A percentile compares a stretch with the other conserved stretches of the same genome.
phyloP scores from a whole-genome alignment of 768 basidiomycete species.

The Coprinopsis strossmayeri region DNA sequence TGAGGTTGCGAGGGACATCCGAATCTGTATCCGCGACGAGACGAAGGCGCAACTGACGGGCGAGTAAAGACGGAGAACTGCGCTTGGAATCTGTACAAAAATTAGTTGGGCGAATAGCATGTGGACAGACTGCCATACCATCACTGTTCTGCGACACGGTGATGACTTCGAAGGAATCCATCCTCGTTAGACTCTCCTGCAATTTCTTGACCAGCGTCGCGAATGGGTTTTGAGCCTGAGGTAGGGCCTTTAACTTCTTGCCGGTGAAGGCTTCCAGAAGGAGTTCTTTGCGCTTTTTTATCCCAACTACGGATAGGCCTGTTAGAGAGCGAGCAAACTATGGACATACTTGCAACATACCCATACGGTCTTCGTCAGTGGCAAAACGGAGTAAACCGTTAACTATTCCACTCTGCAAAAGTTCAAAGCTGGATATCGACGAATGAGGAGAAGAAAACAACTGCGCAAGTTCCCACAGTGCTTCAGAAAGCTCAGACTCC shows the following conservation, averaged over 20 bases:
- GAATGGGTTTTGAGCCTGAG: slow-evolving; percentile 50
- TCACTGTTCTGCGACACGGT: slow-evolving; percentile 81
- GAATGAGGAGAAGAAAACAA: slow-evolving; percentile 71
- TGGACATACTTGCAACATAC: too few relatives aligned
- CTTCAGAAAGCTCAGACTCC: slow-evolving; percentile 58
- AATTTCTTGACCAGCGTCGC: slow-evolving; percentile 87
- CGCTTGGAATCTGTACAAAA: slow-evolving; percentile 74
- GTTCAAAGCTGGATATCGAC: slow-evolving; percentile 92
- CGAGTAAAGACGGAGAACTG: slow-evolving; percentile 86
- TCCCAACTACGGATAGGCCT: slow-evolving; percentile 49
- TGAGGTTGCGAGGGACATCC: slow-evolving; percentile 79
- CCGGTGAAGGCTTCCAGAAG: slow-evolving; percentile 73
- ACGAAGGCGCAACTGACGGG: slow-evolving; percentile 84
- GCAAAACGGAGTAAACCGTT: slow-evolving; percentile 81
- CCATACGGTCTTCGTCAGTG: slow-evolving; percentile 54
- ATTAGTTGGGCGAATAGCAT: slow-evolving; percentile 6
- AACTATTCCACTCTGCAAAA: slow-evolving; percentile 89
- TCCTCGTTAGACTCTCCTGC: slow-evolving; percentile 90
- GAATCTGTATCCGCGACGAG: slow-evolving; percentile 86
- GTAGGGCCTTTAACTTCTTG: slow-evolving; percentile 39
- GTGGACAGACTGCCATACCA: slow-evolving; percentile 38
- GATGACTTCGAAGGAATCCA: slow-evolving; percentile 94
- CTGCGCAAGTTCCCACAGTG: slow-evolving; percentile 68
- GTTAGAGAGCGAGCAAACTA: too few relatives aligned
- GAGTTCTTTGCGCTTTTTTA: slow-evolving; percentile 65